Evolutionary conservation across 202 grass and related monocot genomes (phyloP).

Genomic region (Setaria italica): DNA sequence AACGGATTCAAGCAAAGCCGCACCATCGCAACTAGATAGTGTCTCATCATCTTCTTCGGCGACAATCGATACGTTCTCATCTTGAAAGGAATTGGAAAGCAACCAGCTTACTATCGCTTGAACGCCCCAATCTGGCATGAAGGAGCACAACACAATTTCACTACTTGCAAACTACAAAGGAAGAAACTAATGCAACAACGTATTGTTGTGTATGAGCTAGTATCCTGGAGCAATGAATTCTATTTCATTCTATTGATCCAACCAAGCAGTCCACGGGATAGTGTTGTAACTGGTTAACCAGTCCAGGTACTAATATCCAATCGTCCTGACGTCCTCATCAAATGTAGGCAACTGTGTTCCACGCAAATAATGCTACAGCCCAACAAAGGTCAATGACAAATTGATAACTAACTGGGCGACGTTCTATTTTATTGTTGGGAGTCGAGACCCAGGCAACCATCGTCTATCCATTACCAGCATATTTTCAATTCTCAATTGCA

Average conservation of each 20-base stretch:
- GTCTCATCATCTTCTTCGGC: constrained; percentile 89
- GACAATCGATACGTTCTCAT: constrained; percentile 68
- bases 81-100: constrained; percentile 70
- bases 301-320: constrained; percentile 4
- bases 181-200: neutral
- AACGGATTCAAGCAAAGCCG: constrained; percentile 69
- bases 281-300: neutral
- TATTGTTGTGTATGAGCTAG: too few species aligned
- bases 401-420: neutral
- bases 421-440: constrained; percentile 1
- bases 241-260: too few species aligned
- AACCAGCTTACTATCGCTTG: constrained; percentile 89
- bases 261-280: too few species aligned
- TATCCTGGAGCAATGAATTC: too few species aligned
- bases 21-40: constrained; percentile 53
- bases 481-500: constrained; percentile 10
- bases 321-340: neutral
- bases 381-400: constrained; percentile 14
- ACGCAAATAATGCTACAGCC: neutral
- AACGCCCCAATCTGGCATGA: constrained; percentile 86
- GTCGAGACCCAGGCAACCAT: neutral
- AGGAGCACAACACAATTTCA: neutral
- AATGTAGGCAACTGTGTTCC: neutral
- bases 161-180: neutral
- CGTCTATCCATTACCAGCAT: neutral